These are phyloP conservation scores for Aureobasidium sp. DNA, from an alignment of 2,329 filamentous ascomycete species.

Conservation along the genomic window DNA sequence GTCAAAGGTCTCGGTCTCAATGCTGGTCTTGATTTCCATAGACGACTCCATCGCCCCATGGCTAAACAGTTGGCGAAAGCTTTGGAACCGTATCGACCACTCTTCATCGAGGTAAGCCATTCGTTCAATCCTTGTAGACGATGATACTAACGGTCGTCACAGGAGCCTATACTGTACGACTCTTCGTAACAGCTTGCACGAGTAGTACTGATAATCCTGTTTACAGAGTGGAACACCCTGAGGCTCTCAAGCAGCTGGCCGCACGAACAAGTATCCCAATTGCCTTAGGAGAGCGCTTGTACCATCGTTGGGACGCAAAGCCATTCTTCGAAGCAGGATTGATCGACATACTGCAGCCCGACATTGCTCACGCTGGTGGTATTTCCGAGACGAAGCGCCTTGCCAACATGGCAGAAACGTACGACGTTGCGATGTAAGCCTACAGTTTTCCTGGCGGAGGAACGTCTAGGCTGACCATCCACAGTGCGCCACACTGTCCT, in stretches of 20 bases:
- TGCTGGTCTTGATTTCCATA: conserved; percentile 70
- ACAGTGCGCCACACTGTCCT: conserved; percentile 59
- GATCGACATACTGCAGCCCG: conserved; percentile 65
- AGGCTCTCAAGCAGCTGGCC: conserved; percentile 55
- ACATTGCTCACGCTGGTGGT: conserved; percentile 63
- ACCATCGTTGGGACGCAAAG: conserved; percentile 65
- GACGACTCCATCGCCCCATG: conserved; percentile 71
- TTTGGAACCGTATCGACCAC: conserved; percentile 57
- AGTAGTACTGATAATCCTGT: conserved; percentile 31
- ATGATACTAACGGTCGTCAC: neutral
- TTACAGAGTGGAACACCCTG: conserved; percentile 59
- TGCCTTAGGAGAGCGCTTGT: conserved; percentile 63
- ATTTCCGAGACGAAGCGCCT: conserved; percentile 65
- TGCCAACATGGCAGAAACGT: conserved; percentile 62
- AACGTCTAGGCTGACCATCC: neutral
- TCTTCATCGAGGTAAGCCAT: conserved; percentile 63
- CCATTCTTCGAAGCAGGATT: conserved; percentile 60
- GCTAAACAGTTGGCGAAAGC: conserved; percentile 63
- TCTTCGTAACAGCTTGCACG: no score
- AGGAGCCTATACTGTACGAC: no score
- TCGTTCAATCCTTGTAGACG: neutral
- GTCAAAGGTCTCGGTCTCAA: conserved; percentile 65
- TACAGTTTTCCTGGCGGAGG: no score
- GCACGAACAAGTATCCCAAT: conserved; percentile 55
- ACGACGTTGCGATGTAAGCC: conserved; percentile 50